A percentile compares a stretch with the other conserved stretches of the same genome.
Evolutionary conservation across 768 basidiomycete genomes (phyloP).

Genomic region (Holtermanniella nyarrowii): DNA sequence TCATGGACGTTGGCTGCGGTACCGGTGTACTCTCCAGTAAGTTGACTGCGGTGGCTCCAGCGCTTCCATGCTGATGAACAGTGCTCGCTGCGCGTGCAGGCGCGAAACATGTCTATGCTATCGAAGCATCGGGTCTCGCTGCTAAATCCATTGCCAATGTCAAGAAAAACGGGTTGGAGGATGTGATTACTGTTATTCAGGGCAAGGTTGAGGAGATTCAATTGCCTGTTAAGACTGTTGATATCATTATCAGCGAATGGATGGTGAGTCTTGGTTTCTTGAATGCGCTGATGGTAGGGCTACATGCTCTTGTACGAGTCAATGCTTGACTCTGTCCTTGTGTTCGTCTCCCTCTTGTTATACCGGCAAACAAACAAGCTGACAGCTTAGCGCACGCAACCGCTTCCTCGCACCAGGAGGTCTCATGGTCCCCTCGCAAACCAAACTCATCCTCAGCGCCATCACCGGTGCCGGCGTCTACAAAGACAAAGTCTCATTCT

Average conservation of each 20-base stretch:
- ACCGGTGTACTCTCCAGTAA: slow-evolving; percentile 63
- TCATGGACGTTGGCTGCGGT: slow-evolving; percentile 93
- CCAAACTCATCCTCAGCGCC: slow-evolving; percentile 69
- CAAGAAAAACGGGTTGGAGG: slow-evolving; percentile 57
- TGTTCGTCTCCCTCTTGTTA: slow-evolving; percentile 16
- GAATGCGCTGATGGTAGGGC: slow-evolving; percentile 27
- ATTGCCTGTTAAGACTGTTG: slow-evolving; percentile 68
- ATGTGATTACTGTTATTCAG: slow-evolving; percentile 70
- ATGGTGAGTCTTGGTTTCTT: slow-evolving; percentile 52
- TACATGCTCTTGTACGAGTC: slow-evolving; percentile 70
- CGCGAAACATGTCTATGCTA: slow-evolving; percentile 78
- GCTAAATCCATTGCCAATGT: slow-evolving; percentile 68
- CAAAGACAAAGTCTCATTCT: slow-evolving; percentile 77
- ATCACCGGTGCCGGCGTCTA: slow-evolving; percentile 65
- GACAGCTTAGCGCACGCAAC: slow-evolving; percentile 54
- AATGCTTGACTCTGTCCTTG: slow-evolving; percentile 91
- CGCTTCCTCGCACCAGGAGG: slow-evolving; percentile 66
- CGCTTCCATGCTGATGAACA: neutral
- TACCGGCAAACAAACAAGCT: neutral
- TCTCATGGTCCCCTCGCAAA: slow-evolving; percentile 84
- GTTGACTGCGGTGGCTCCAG: slow-evolving; percentile 4
- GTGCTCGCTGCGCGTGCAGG: slow-evolving; percentile 82
- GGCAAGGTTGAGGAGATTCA: slow-evolving; percentile 82
- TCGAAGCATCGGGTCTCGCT: slow-evolving; percentile 80
- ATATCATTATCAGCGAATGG: slow-evolving; percentile 96